Evolutionary conservation across 2,329 filamentous ascomycete species (phyloP).

Genomic region (Colletotrichum sp.): DNA sequence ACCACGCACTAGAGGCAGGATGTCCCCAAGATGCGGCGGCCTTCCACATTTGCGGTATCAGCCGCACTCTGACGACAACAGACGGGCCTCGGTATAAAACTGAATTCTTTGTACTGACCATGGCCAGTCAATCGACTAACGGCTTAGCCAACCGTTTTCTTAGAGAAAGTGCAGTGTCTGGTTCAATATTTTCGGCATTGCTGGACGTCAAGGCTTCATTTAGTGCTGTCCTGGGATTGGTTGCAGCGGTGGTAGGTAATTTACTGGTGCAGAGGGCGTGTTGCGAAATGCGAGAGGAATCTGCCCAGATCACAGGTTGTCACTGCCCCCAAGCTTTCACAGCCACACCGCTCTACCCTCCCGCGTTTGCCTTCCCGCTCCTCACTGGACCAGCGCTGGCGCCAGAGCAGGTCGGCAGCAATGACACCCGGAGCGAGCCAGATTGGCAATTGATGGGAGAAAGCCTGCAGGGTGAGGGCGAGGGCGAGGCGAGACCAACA

Average conservation of each 20-base stretch:
- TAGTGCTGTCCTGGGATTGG: not conserved
- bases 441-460: not conserved
- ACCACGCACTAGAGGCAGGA: not conserved
- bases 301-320: not conserved
- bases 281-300: not conserved
- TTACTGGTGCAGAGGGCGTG: not conserved
- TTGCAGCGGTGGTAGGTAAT: not conserved
- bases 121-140: not conserved
- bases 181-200: not conserved
- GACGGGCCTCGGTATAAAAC: not conserved
- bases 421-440: not conserved
- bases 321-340: constrained; percentile 6
- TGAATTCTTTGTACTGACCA: not conserved
- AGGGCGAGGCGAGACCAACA: not conserved
- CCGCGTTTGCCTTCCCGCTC: not conserved
- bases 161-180: not conserved
- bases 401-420: not conserved
- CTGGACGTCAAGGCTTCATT: not conserved
- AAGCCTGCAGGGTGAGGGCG: not conserved
- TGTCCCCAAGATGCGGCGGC: constrained; percentile 11
- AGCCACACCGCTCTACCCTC: constrained; percentile 2
- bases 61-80: constrained; percentile 17
- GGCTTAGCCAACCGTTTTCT: not conserved
- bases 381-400: not conserved
- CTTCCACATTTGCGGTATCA: constrained; percentile 13